phyloP scores from a whole-genome alignment of 139 green algal genomes.

The Zygnema circumcarinatum region DNA sequence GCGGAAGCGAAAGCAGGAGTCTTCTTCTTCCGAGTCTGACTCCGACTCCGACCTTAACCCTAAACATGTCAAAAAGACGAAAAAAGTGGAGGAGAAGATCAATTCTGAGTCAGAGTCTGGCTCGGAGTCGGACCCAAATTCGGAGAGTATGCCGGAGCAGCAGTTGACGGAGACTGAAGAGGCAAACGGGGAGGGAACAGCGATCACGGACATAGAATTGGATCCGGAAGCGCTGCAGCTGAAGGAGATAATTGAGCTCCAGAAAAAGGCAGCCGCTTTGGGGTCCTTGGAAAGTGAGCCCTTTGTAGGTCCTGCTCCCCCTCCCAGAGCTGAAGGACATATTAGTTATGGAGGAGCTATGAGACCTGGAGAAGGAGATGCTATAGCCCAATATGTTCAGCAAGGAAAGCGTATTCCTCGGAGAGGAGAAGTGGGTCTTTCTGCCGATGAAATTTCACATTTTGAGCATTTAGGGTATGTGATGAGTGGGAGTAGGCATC shows the following conservation, averaged over 20 bases:
- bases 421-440: constrained; percentile 92
- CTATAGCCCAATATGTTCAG: constrained; percentile 92
- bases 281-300: constrained; percentile 28
- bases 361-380: constrained; percentile 63
- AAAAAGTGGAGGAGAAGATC: constrained; percentile 27
- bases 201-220: neutral
- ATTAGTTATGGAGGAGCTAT: constrained; percentile 60
- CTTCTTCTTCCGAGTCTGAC: constrained; percentile 7
- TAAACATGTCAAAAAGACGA: constrained; percentile 26
- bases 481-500: constrained; percentile 92
- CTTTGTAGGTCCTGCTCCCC: constrained; percentile 43
- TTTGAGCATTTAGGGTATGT: constrained; percentile 96
- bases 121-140: too few relatives aligned
- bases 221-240: constrained; percentile 37
- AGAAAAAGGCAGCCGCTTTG: constrained; percentile 22
- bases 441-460: constrained; percentile 82
- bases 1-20: constrained; percentile 14
- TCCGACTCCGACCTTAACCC: constrained; percentile 31
- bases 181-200: too few relatives aligned
- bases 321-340: constrained; percentile 45
- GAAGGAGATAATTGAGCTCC: constrained; percentile 45
- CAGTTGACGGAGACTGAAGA: too few relatives aligned
- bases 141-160: too few relatives aligned
- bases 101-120: too few relatives aligned
- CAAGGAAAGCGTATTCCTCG: constrained; percentile 94